Conservation (phyloP, 768 basidiomycete species). For the Coprinopsis sp. region DNA sequence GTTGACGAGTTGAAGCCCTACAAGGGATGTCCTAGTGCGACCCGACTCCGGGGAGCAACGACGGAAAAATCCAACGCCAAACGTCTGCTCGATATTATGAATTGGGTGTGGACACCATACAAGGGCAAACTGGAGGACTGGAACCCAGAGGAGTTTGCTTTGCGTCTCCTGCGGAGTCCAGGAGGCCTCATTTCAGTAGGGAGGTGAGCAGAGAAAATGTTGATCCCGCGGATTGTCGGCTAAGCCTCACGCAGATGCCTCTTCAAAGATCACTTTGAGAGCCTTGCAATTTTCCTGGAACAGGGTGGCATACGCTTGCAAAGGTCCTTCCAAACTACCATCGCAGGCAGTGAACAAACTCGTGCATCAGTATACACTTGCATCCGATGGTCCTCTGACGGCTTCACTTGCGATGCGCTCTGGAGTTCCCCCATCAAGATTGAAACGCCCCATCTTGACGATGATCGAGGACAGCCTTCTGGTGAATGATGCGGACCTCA, state of each 20-base stretch:
- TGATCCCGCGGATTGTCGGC: background rate
- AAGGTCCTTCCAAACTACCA: constrained; percentile 17
- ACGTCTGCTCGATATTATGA: constrained; percentile 25
- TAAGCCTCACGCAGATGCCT: background rate
- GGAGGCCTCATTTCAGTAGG: constrained; percentile 26
- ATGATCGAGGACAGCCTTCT: constrained; percentile 27
- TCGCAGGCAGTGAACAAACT: constrained; percentile 21
- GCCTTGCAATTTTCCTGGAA: constrained; percentile 20
- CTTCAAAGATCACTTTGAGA: constrained; percentile 20
- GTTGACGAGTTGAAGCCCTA: constrained; percentile 22
- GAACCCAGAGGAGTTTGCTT: constrained; percentile 26
- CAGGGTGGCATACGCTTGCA: constrained; percentile 20
- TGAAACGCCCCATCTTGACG: constrained; percentile 24
- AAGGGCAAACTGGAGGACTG: constrained; percentile 20
- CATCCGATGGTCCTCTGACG: constrained; percentile 19
- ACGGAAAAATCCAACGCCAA: constrained; percentile 18
- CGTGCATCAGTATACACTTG: constrained; percentile 22
- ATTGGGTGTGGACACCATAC: constrained; percentile 27
- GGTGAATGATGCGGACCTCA: constrained; percentile 22
- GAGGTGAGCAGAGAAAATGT: constrained; percentile 15
- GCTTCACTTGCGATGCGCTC: constrained; percentile 18
- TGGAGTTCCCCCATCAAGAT: constrained; percentile 23
- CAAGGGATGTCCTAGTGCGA: constrained; percentile 22
- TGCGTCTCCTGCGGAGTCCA: constrained; percentile 23
- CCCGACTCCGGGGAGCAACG: constrained; percentile 7